Evolutionary conservation across 2,329 filamentous ascomycete species (phyloP).

Genomic region (Achaetomium macrosporum): DNA sequence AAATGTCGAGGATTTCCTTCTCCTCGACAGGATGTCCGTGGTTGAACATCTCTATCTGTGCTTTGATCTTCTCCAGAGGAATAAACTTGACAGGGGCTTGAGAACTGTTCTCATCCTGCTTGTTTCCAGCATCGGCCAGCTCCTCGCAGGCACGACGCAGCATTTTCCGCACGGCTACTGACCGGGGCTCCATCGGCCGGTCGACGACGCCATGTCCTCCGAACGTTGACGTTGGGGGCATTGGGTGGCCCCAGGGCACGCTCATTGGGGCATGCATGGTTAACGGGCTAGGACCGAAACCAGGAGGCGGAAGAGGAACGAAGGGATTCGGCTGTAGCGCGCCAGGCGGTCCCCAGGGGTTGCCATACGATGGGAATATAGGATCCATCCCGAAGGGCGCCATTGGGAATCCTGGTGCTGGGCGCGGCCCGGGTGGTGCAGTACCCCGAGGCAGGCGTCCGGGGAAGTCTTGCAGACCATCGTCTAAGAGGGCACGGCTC

Average conservation of each 20-base stretch:
- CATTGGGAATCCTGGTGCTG: slow-evolving; percentile 36
- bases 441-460: slow-evolving; percentile 7
- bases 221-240: slow-evolving; percentile 17
- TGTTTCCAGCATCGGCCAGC: slow-evolving; percentile 33
- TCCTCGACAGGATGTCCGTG: slow-evolving; percentile 45
- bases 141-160: slow-evolving; percentile 74
- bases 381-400: slow-evolving; percentile 28
- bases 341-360: slow-evolving; percentile 23
- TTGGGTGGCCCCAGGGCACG: slow-evolving; percentile 21
- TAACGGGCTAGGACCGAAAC: slow-evolving; percentile 34
- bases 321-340: slow-evolving; percentile 22
- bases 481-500: slow-evolving; percentile 78
- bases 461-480: slow-evolving; percentile 37
- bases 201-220: slow-evolving; percentile 29
- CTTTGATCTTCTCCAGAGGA: slow-evolving; percentile 61
- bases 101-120: slow-evolving; percentile 24
- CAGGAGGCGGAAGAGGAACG: slow-evolving; percentile 40
- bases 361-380: slow-evolving; percentile 19
- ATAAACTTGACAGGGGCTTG: slow-evolving; percentile 56
- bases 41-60: slow-evolving; percentile 54
- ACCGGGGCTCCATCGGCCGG: slow-evolving; percentile 54
- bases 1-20: slow-evolving; percentile 73
- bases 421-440: slow-evolving; percentile 42
- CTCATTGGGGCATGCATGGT: slow-evolving; percentile 24
- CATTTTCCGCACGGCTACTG: slow-evolving; percentile 64